Base-by-base conservation (phyloP, 1,284 basidiomycete genomes). In the Cutaneotrichosporon cavernicola region DNA sequence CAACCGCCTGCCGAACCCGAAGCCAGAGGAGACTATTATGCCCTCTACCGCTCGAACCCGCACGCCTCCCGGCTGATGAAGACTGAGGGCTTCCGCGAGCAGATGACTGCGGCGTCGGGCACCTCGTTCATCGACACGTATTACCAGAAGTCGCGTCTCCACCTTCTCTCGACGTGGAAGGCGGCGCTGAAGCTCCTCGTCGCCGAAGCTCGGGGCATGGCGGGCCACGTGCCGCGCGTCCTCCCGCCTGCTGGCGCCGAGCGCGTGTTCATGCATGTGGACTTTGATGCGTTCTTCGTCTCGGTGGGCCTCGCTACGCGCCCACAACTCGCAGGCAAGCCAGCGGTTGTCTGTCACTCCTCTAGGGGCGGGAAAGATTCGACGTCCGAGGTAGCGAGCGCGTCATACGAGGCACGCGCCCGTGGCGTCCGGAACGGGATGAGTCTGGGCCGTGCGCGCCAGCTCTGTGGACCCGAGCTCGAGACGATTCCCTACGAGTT, bases 241-340 rank as follows among this genome's bases (percentile, higher is more conserved):
- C 58, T 70, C 4, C 58, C 71, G 3, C 56, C 60, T 11, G 58
- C 62, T 18, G 63, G 65, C 0, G 47, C 68, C 1, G 86, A 89
- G 55, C 84, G 86, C 14, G 86, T 91, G 18, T 90, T 96, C 71
- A 90, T 97, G 86, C 94, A 97, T 73, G 91, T 92, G 73, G 94
- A 97, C 78, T 98, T 99, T 73, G 96, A 99, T 76, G 92, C 90
- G 73, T 99, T 98, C 84, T 99, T 99, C 74, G 94, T 97, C 13
- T 88, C 90, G 1, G 93, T 89, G n/a, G 91, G 92, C 0, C 79
- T 96, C 55, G 83, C 90, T 4, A 86, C 84, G 60, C 83, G 91
- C 0, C 91, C 91, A 0, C 85, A 95, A 64, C 78, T 96, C 49
- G 87, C 86, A 59, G 92, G 92, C 1, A 91, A 90, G 75, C 91